Percentiles rank a stretch among this genome's conserved stretches.
Conservation (phyloP, 2,329 filamentous ascomycete genomes). For the Fusarium irregulare region DNA sequence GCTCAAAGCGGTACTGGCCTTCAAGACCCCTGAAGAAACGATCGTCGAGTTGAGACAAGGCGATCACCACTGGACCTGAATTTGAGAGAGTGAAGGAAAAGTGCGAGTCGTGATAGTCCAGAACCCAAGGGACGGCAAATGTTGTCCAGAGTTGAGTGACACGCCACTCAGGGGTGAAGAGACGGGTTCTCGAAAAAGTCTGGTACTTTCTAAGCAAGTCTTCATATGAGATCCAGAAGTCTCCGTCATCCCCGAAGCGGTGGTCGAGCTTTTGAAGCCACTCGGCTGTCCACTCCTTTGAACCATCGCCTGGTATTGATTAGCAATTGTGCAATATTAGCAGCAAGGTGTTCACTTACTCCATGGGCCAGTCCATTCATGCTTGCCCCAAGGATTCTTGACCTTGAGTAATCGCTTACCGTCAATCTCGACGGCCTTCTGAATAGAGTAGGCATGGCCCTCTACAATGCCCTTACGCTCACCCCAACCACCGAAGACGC, state of each 20-base stretch:
- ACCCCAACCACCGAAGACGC: slow-evolving; percentile 50
- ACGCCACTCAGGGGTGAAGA: slow-evolving; percentile 67
- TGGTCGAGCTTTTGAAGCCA: slow-evolving; percentile 79
- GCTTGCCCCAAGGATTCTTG: slow-evolving; percentile 83
- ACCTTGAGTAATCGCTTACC: slow-evolving; percentile 72
- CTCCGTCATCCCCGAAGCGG: slow-evolving; percentile 80
- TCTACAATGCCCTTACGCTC: slow-evolving; percentile 68
- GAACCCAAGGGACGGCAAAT: slow-evolving; percentile 66
- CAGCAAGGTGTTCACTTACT: slow-evolving; percentile 51
- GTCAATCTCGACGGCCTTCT: slow-evolving; percentile 66
- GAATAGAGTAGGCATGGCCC: slow-evolving; percentile 70
- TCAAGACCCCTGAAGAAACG: slow-evolving; percentile 68
- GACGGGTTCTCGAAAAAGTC: slow-evolving; percentile 67
- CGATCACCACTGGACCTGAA: slow-evolving; percentile 64
- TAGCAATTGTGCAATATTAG: neutral
- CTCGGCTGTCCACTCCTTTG: slow-evolving; percentile 84
- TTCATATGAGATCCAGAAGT: slow-evolving; percentile 69
- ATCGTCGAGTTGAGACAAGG: slow-evolving; percentile 67
- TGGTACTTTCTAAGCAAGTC: slow-evolving; percentile 70
- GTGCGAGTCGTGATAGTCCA: slow-evolving; percentile 64
- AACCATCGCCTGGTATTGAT: slow-evolving; percentile 69
- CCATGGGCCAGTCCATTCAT: slow-evolving; percentile 86
- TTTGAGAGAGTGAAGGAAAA: slow-evolving; percentile 64
- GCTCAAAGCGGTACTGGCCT: slow-evolving; percentile 66
- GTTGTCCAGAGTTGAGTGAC: slow-evolving; percentile 62